phyloP scores from a whole-genome alignment of 192 early-diverging fungal species.

The Neocallimastix lanati region DNA sequence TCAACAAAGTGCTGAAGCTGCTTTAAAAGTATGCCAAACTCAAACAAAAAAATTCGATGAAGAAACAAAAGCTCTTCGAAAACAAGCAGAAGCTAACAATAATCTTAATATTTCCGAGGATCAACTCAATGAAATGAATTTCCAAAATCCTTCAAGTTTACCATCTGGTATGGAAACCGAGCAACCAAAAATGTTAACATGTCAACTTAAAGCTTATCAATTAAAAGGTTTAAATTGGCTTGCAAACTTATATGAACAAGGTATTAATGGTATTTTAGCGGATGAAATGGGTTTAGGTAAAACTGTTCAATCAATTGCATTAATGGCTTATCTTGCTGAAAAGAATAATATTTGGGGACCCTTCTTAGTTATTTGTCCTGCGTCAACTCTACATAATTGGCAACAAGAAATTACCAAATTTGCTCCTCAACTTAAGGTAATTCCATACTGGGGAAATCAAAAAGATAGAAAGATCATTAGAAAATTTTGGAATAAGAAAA shows the following conservation, averaged over 20 bases:
- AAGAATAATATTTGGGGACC: slow-evolving; percentile 78
- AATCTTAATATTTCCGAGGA: slow-evolving; percentile 8
- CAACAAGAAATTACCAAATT: slow-evolving; percentile 71
- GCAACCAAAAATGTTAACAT: slow-evolving; percentile 75
- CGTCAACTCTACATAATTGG: slow-evolving; percentile 84
- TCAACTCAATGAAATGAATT: slow-evolving; percentile 62
- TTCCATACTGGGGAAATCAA: slow-evolving; percentile 76
- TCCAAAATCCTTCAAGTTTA: slow-evolving; percentile 64
- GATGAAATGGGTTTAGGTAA: slow-evolving; percentile 79
- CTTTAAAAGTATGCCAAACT: slow-evolving; percentile 46
- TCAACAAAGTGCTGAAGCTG: slow-evolving; percentile 51
- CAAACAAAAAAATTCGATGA: slow-evolving; percentile 53
- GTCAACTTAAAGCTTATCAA: slow-evolving; percentile 63
- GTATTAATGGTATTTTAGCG: slow-evolving; percentile 78
- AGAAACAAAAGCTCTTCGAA: slow-evolving; percentile 13
- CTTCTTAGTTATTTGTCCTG: slow-evolving; percentile 73
- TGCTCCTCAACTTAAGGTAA: slow-evolving; percentile 54
- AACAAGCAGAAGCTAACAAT: slow-evolving; percentile 9
- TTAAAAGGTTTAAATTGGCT: slow-evolving; percentile 75
- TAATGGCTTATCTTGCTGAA: slow-evolving; percentile 76
- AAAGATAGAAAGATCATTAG: slow-evolving; percentile 68
- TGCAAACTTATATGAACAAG: slow-evolving; percentile 68
- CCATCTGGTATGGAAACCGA: slow-evolving; percentile 43
- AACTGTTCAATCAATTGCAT: slow-evolving; percentile 76
- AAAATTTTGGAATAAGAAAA: slow-evolving; percentile 47